phyloP scores from a whole-genome alignment of 257 asterid species.

The Cinchona pubescens region DNA sequence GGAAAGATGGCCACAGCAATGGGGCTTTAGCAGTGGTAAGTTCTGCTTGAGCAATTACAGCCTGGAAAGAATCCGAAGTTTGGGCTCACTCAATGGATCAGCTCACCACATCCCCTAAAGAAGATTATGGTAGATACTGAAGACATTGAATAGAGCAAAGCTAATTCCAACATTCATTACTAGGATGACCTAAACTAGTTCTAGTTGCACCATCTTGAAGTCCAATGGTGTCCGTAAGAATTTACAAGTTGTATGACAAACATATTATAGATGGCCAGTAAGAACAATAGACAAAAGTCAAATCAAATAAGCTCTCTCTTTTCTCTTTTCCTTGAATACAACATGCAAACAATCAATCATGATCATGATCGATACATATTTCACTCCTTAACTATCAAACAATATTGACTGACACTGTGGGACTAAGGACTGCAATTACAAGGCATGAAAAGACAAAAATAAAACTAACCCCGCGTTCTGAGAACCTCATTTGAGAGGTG shows the following conservation, averaged over 20 bases:
- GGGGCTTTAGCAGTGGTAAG: no score
- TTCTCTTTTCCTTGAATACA: conserved; percentile 3
- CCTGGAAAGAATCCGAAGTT: no score
- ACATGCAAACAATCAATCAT: background rate
- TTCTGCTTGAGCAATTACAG: no score
- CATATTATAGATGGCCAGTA: background rate
- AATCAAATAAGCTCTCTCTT: background rate
- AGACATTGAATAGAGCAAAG: background rate
- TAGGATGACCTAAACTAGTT: background rate
- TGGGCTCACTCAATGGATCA: background rate
- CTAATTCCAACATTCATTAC: background rate
- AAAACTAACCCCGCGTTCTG: background rate
- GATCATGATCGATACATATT: conserved; percentile 11
- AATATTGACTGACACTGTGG: conserved; percentile 22
- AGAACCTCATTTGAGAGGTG: conserved; percentile 11
- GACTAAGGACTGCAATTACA: conserved; percentile 20
- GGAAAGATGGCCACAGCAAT: no score
- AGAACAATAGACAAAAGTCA: no score
- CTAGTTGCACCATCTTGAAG: background rate
- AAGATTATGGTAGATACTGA: background rate
- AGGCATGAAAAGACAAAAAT: conserved; percentile 17
- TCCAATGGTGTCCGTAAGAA: background rate
- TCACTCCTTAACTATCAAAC: conserved; percentile 18
- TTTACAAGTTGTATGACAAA: background rate
- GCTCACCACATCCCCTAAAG: background rate